These are phyloP conservation scores for Verticillium nonalfalfae DNA, from an alignment of 2,329 filamentous ascomycete species.

Conservation along the genomic window DNA sequence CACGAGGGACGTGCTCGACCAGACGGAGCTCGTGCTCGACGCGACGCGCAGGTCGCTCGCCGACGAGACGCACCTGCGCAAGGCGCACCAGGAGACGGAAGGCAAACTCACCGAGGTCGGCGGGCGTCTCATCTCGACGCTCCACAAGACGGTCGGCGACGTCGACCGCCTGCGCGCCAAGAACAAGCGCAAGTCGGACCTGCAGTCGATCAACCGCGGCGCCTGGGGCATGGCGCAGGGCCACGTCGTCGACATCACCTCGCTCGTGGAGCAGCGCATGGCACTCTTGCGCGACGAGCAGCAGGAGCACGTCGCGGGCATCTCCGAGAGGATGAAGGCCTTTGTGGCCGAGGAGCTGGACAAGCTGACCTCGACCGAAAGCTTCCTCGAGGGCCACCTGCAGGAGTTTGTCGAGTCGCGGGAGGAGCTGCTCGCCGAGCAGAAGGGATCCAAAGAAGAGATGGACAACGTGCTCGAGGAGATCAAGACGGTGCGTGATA, in stretches of 20 bases:
- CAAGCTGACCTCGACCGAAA: conserved; percentile 63
- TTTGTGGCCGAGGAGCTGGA: conserved; percentile 73
- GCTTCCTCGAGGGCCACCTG: conserved; percentile 64
- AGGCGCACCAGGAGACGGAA: conserved; percentile 84
- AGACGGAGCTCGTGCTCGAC: conserved; percentile 78
- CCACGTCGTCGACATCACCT: conserved; percentile 71
- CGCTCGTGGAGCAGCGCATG: conserved; percentile 69
- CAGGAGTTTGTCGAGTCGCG: conserved; percentile 62
- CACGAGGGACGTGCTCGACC: conserved; percentile 74
- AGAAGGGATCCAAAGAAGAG: conserved; percentile 65
- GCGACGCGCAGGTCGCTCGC: conserved; percentile 70
- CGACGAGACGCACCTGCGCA: conserved; percentile 73
- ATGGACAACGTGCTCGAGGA: conserved; percentile 91
- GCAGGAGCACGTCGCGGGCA: conserved; percentile 57
- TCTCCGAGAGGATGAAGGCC: conserved; percentile 65
- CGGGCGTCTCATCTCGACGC: conserved; percentile 67
- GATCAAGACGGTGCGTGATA: conserved; percentile 82
- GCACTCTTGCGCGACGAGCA: conserved; percentile 68
- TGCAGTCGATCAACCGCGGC: conserved; percentile 72
- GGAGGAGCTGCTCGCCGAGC: conserved; percentile 61
- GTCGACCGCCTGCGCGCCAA: conserved; percentile 81
- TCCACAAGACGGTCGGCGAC: conserved; percentile 73
- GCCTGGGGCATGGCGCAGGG: conserved; percentile 73
- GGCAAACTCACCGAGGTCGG: conserved; percentile 68
- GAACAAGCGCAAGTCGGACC: conserved; percentile 74